Evolutionary conservation across 2,329 filamentous ascomycete species (phyloP), one percentile per base, ranked within the genome.

Genomic region (Achaetomium macrosporum): DNA sequence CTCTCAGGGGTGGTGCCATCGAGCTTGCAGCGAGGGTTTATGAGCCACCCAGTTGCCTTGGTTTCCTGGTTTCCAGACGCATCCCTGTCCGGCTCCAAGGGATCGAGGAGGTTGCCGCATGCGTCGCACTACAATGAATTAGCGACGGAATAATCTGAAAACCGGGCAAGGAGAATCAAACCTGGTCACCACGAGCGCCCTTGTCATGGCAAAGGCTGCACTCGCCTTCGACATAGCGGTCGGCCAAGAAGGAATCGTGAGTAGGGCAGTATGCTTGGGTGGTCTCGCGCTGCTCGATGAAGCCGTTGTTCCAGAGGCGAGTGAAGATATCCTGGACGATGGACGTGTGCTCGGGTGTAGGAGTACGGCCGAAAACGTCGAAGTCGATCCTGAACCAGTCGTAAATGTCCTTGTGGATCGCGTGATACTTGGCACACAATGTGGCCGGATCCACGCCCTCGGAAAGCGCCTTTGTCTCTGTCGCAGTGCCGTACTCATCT

Each of bases 401-500:
- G 71, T 97, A 97, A 60, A 96, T 87, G 45, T 87, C 88, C 64
- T 90, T 84, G 73, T 96, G 92, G 54, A 95, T 83, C 64, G 83
- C 83, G 73, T 95, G 88, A 76, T 95, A 96, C 74, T 96, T 95
- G 71, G 88, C 83, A 75, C 92, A 96, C 12, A 97, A 82, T 66
- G 91, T 81, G 64, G 87, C 79, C 19, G 92, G 90, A 12, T 85
- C 90, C 58, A 90, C 76, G 13, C 86, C 85, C 68, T 93, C 90
- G 68, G 95, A 90, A 39, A 96, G 82, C 5, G 92, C 92, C 74
- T 95, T 96, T 25, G 92, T 96, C 72, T 96, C 92, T 31, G 91
- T 96, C 19, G 92, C 91, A 12, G 92, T 97, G 53, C 92, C 92
- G 70, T 96, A 97, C 72, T 97, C 89, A 73, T 96, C 92, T n/a